These are phyloP conservation scores for Tieghemiomyces parasiticus DNA, from an alignment of 192 early-diverging fungal genomes.

Conservation along the genomic window DNA sequence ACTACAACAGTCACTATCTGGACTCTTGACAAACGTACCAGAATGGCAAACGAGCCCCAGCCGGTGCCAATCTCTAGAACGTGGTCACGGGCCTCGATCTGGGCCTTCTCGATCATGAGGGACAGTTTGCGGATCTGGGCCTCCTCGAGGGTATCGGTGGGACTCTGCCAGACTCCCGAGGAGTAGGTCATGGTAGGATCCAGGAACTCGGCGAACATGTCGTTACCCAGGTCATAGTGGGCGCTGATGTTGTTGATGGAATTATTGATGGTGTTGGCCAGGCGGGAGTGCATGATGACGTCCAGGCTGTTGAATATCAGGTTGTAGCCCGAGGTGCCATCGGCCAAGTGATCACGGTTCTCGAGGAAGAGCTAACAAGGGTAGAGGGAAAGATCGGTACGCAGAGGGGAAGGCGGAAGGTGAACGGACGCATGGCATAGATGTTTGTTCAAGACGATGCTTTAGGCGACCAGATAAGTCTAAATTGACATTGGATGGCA, in stretches of 20 bases:
- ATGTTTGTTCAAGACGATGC: too few species aligned
- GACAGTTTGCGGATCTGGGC: constrained; percentile 49
- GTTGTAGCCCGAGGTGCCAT: constrained; percentile 28
- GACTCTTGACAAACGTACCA: too few species aligned
- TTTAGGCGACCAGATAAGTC: too few species aligned
- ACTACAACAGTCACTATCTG: too few species aligned
- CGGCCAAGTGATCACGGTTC: constrained; percentile 35
- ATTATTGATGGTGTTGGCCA: constrained; percentile 49
- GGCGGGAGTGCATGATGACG: constrained; percentile 32
- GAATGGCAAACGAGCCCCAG: constrained; percentile 55
- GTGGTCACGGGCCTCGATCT: constrained; percentile 31
- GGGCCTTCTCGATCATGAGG: constrained; percentile 38
- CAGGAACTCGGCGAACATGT: constrained; percentile 54
- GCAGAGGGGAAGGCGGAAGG: not conserved
- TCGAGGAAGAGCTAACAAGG: constrained; percentile 32
- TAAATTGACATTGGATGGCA: not conserved
- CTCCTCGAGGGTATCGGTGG: constrained; percentile 38
- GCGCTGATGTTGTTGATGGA: constrained; percentile 42
- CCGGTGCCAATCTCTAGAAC: constrained; percentile 58
- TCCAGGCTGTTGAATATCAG: constrained; percentile 36
- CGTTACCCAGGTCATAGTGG: constrained; percentile 64
- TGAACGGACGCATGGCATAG: too few species aligned
- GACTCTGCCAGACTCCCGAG: constrained; percentile 43
- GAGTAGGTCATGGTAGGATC: constrained; percentile 57
- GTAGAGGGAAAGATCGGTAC: not conserved